Evolutionary conservation across 257 asterid species (phyloP).

Genomic region (Rubia yunnanensis): DNA sequence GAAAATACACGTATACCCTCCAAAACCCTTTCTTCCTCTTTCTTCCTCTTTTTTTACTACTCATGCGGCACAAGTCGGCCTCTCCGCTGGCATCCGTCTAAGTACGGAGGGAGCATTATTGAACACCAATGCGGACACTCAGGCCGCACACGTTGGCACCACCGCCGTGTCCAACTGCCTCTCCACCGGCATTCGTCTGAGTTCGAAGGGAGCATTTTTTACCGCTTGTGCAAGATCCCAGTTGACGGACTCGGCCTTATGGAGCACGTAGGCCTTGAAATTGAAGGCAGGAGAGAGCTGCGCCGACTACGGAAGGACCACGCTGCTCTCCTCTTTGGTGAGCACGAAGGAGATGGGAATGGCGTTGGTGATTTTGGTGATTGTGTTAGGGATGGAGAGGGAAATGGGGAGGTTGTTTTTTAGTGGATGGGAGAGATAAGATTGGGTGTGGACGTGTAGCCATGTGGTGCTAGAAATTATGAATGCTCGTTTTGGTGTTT

Average conservation of each 20-base stretch:
- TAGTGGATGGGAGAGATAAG: slow-evolving; percentile 13
- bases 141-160: too few relatives aligned
- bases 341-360: slow-evolving; percentile 19
- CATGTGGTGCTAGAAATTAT: slow-evolving; percentile 22
- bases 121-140: too few relatives aligned
- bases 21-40: too few relatives aligned
- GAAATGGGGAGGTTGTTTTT: slow-evolving; percentile 18
- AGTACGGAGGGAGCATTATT: too few relatives aligned
- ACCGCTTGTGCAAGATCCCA: slow-evolving; percentile 36
- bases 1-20: too few relatives aligned
- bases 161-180: too few relatives aligned
- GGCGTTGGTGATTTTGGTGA: slow-evolving; percentile 1
- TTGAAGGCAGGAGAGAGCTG: slow-evolving; percentile 15
- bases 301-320: neutral
- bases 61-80: too few relatives aligned
- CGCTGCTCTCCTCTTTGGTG: slow-evolving; percentile 10
- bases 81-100: too few relatives aligned
- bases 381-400: slow-evolving; percentile 10
- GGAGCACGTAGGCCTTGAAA: slow-evolving; percentile 34
- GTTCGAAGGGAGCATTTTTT: too few relatives aligned
- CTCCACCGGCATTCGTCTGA: too few relatives aligned
- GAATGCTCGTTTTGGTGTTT: slow-evolving; percentile 19
- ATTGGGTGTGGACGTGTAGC: slow-evolving; percentile 19
- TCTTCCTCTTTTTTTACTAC: too few relatives aligned
- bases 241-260: slow-evolving; percentile 37